Conservation (phyloP, 768 basidiomycete genomes). For the Calocybe cyanea region DNA sequence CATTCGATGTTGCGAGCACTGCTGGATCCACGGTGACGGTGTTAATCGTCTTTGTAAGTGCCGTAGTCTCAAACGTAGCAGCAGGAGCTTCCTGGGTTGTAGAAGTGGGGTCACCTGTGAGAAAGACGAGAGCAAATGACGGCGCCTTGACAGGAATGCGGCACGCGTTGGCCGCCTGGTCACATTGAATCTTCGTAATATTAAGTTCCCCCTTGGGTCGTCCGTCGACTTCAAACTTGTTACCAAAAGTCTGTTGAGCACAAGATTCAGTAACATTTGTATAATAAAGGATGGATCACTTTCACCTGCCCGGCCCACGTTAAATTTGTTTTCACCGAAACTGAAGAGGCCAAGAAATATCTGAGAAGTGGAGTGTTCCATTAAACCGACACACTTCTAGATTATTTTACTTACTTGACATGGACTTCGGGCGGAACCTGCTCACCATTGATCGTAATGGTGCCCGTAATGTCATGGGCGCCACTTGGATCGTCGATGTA, state of each 20-base stretch:
- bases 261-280: not conserved
- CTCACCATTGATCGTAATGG: constrained; percentile 43
- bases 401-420: constrained; percentile 44
- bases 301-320: constrained; percentile 74
- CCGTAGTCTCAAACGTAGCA: constrained; percentile 55
- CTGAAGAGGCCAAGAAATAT: constrained; percentile 53
- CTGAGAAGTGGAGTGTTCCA: constrained; percentile 27
- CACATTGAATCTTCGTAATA: constrained; percentile 1
- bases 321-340: constrained; percentile 60
- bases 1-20: constrained; percentile 51
- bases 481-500: constrained; percentile 62
- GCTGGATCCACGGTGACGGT: constrained; percentile 53
- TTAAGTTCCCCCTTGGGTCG: constrained; percentile 49
- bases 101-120: constrained; percentile 22
- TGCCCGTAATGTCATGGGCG: constrained; percentile 48
- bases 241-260: constrained; percentile 52
- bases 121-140: constrained; percentile 71
- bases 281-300: constrained; percentile 20
- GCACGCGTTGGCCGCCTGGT: constrained; percentile 34
- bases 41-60: constrained; percentile 45
- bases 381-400: not conserved
- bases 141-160: constrained; percentile 65
- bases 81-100: constrained; percentile 25
- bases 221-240: constrained; percentile 63
- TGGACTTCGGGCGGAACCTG: constrained; percentile 45